Conservation (phyloP, 108 stramenopile genomes). For the Ochromonas danica region DNA sequence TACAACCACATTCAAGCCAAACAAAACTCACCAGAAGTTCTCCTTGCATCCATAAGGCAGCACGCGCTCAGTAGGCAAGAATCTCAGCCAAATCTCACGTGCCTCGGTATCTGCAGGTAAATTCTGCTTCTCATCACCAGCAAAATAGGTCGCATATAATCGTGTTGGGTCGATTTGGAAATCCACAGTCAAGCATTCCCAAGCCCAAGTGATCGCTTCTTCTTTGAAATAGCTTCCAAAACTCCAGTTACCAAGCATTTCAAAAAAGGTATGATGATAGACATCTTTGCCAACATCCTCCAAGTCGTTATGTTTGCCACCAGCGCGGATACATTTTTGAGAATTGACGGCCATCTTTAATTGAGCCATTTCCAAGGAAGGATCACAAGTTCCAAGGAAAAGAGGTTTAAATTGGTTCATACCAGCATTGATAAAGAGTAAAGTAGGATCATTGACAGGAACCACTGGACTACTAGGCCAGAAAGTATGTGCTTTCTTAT, state of each 20-base stretch:
- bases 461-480: conserved; percentile 90
- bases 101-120: conserved; percentile 85
- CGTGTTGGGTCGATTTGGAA: conserved; percentile 73
- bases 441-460: conserved; percentile 97
- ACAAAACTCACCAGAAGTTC: conserved; percentile 78
- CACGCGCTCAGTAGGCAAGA: conserved; percentile 80
- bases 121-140: conserved; percentile 80
- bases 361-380: conserved; percentile 71
- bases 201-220: conserved; percentile 91
- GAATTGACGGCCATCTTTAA: conserved; percentile 88
- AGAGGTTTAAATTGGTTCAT: conserved; percentile 99
- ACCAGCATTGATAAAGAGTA: conserved; percentile 98
- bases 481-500: conserved; percentile 67
- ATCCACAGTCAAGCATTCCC: conserved; percentile 89
- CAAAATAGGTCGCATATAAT: conserved; percentile 97
- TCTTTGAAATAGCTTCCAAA: conserved; percentile 99
- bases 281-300: conserved; percentile 99
- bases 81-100: conserved; percentile 80
- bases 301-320: conserved; percentile 99
- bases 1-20: conserved; percentile 37
- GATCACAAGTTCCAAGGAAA: conserved; percentile 92
- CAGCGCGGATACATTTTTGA: conserved; percentile 99
- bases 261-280: conserved; percentile 99
- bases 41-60: conserved; percentile 78
- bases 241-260: conserved; percentile 78